Evolutionary conservation across 2,329 filamentous ascomycete genomes (phyloP), one percentile per base, ranked within the genome.

Genomic region (Podosphaera leucotricha): DNA sequence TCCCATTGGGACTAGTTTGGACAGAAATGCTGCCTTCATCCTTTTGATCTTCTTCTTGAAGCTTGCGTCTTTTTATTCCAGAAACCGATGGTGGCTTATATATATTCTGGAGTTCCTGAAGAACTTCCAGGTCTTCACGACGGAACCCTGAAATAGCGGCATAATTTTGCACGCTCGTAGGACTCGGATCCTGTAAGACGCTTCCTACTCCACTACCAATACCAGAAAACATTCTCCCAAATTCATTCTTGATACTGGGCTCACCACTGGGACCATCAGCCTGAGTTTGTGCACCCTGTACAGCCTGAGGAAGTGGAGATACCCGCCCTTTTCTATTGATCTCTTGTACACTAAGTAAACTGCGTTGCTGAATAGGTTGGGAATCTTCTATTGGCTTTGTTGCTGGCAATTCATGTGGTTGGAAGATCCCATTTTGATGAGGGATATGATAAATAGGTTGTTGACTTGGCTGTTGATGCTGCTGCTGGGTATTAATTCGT

Each of bases 211-310:
- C 76, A 58, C 73, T 77, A 15, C 76, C 86, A 51, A 95, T 84
- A n/a, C 87, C 87, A 16, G 83, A 84, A 61, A 93, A 94, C 69
- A 94, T 92, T 49, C 84, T 77, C 22, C 86, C 86, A 58, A 94
- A 86, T 58, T 94, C 87, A 57, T 77, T 92, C 66, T 94, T 93
- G 56, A 94, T 92, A 38, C 80, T 80, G 10, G 84, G 80, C 58
- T 93, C 85, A 15, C 78, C 80, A 13, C 76, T 74, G 5, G 84
- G 82, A 2, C 80, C 82, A 44, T 80, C 71, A 35, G 80, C 72
- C 53, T 85, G 80, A 15, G 78, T 75, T 58, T 93, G 86, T 1
- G 82, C 86, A 19, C 87, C 87, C 57, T 94, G 86, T 0, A 94
- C 86, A 19, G 87, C 86, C 60, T 94, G 87, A 1, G 87, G 87